phyloP scores from a whole-genome alignment of 1,284 basidiomycete genomes.

The Cryptococcus sp. region DNA sequence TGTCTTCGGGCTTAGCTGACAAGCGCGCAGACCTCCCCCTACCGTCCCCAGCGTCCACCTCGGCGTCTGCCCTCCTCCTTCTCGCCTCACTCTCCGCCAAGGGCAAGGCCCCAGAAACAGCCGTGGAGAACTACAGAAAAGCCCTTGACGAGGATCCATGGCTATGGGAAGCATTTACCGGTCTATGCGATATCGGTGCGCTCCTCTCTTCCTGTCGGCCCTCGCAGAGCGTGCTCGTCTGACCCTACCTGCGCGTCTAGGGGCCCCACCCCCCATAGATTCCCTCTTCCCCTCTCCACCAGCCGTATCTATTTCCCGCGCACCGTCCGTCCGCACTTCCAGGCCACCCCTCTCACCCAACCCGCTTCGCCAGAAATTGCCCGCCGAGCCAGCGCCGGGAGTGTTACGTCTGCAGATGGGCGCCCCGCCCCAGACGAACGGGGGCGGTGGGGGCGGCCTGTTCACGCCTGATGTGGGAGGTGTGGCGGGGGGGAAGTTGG shows the following conservation, averaged over 20 bases:
- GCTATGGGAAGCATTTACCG: constrained; percentile 91
- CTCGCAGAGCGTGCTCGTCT: neutral
- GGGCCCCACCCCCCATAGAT: constrained; percentile 28
- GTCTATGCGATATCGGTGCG: constrained; percentile 75
- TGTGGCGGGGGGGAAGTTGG: constrained; percentile 16
- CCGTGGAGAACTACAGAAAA: constrained; percentile 65
- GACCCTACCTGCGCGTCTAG: constrained; percentile 10
- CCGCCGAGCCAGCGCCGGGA: neutral
- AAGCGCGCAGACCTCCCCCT: constrained; percentile 24
- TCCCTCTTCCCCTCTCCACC: constrained; percentile 34
- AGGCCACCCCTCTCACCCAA: constrained; percentile 54
- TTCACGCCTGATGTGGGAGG: constrained; percentile 63
- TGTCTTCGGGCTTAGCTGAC: neutral
- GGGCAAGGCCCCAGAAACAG: constrained; percentile 62
- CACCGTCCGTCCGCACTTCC: constrained; percentile 31
- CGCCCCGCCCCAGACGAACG: constrained; percentile 41
- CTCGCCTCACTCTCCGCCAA: constrained; percentile 36
- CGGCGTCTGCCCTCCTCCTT: constrained; percentile 33
- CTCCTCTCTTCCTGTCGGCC: constrained; percentile 14
- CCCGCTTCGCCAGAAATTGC: constrained; percentile 12
- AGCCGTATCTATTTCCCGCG: constrained; percentile 12
- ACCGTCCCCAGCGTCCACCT: constrained; percentile 25
- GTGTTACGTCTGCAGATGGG: neutral
- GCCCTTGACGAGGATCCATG: constrained; percentile 73
- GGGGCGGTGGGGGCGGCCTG: constrained; percentile 63